Evolutionary conservation across 129 eudicot species (phyloP), one percentile per base, ranked within the genome.

Genomic region (Flaveria bidentis): DNA sequence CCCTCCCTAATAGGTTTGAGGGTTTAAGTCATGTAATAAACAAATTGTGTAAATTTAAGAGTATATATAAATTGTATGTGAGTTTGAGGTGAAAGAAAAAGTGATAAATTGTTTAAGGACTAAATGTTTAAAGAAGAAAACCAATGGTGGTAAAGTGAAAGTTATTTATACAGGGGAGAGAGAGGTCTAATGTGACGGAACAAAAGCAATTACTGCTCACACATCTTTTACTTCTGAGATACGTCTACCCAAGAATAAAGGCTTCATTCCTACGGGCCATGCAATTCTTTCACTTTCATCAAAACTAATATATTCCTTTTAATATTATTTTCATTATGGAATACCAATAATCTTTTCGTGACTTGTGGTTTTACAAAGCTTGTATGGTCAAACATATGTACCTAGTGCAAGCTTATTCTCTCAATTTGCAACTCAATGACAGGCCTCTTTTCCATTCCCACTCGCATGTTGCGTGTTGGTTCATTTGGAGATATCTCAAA

Each of bases 161-260:
- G 9, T 61, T 42, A 33, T 52, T 33, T 57, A 11, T 0, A 13
- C 0, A 33, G 45, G 7, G 16, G 20, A 15, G 23, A 25, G 23
- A 44, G 23, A 47, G 57, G 77, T 22, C 74, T 56, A 80, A 80
- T 73, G 84, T 80, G 84, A 80, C 79, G 64, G 79, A 74, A 80
- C 84, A 56, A 74, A 80, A 53, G 67, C 79, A 80, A 73, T 80
- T 74, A 73, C 83, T 80, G 83, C 74, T 23, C 74, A 73, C 69
- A 80, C 75, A 80, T 80, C 79, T 73, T 80, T 80, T 80, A 80
- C 84, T 73, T 80, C 84, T 80, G 79, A 73, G 26, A 73, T 73
- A 80, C 84, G 83, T n/a, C 65, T 73, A 56, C 41, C 36, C 66
- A 80, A 47, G 75, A 80, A 80, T 80, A 73, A 80, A 80, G 69